Percentiles rank a stretch among this genome's conserved stretches.
These are phyloP conservation scores for Mycena chlorophos DNA, from an alignment of 768 basidiomycete species.

Conservation along the genomic window DNA sequence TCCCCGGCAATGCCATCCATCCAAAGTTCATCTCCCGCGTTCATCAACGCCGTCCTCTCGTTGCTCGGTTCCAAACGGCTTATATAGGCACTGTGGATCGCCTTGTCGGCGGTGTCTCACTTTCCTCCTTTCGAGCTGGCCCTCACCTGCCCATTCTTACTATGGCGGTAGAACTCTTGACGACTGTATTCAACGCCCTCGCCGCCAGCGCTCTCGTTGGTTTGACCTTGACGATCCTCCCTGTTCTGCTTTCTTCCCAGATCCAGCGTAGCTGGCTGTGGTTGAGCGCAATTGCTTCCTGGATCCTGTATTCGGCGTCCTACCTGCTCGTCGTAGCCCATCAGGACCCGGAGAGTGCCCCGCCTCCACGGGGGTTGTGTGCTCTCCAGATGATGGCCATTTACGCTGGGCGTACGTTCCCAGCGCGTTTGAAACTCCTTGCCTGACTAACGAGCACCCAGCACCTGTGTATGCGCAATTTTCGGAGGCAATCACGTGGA, in stretches of 20 bases:
- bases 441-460: neutral
- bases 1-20: too few relatives aligned
- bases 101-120: too few relatives aligned
- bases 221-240: neutral
- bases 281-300: slow-evolving; percentile 12
- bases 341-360: neutral
- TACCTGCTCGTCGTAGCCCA: slow-evolving; percentile 9
- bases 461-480: neutral
- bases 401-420: slow-evolving; percentile 8
- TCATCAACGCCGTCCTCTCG: too few relatives aligned
- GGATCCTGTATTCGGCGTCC: slow-evolving; percentile 4
- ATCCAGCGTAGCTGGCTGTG: slow-evolving; percentile 10
- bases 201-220: neutral
- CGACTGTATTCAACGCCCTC: slow-evolving; percentile 3
- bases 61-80: too few relatives aligned
- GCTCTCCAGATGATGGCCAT: slow-evolving; percentile 7
- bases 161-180: too few relatives aligned
- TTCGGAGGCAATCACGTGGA: neutral
- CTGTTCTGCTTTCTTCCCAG: neutral
- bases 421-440: neutral
- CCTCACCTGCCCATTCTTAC: too few relatives aligned
- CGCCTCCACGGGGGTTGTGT: slow-evolving; percentile 6
- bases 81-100: too few relatives aligned
- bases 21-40: too few relatives aligned
- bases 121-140: too few relatives aligned